Percentiles rank a stretch among this genome's conserved stretches.
Conservation (phyloP, 1,284 basidiomycete genomes). For the Inonotus hispidus region DNA sequence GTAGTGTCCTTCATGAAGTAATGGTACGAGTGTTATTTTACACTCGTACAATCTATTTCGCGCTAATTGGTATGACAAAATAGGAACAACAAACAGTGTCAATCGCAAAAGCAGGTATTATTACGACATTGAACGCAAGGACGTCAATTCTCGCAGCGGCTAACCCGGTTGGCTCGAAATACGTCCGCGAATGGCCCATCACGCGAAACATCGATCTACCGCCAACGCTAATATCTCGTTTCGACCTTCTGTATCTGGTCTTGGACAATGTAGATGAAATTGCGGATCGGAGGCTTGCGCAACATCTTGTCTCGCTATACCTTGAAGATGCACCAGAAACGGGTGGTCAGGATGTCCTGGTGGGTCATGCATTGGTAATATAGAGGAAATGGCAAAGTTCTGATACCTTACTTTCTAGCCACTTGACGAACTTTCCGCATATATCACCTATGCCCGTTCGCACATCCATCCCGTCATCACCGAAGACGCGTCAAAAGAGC, state of each 20-base stretch:
- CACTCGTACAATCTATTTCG: background rate
- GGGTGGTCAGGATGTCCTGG: conserved; percentile 71
- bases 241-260: conserved; percentile 97
- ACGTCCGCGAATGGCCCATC: conserved; percentile 39
- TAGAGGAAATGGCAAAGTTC: background rate
- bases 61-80: background rate
- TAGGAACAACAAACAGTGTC: conserved; percentile 99
- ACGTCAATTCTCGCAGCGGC: conserved; percentile 97
- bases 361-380: conserved; percentile 34
- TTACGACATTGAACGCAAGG: conserved; percentile 95
- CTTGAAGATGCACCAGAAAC: conserved; percentile 83
- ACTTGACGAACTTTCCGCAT: conserved; percentile 85
- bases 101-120: conserved; percentile 99
- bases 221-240: conserved; percentile 95
- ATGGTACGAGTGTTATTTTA: conserved; percentile 61
- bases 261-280: conserved; percentile 92
- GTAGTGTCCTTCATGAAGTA: conserved; percentile 97
- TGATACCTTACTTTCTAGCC: conserved; percentile 45
- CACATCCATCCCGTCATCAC: conserved; percentile 87
- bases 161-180: conserved; percentile 95
- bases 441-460: conserved; percentile 92
- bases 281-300: conserved; percentile 84
- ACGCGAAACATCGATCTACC: conserved; percentile 77
- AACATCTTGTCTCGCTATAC: conserved; percentile 91
- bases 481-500: conserved; percentile 79